Evolutionary conservation across 176 grass and related monocot genomes (phyloP), one percentile per base, ranked within the genome.

Genomic region (Oryza glumipatula): DNA sequence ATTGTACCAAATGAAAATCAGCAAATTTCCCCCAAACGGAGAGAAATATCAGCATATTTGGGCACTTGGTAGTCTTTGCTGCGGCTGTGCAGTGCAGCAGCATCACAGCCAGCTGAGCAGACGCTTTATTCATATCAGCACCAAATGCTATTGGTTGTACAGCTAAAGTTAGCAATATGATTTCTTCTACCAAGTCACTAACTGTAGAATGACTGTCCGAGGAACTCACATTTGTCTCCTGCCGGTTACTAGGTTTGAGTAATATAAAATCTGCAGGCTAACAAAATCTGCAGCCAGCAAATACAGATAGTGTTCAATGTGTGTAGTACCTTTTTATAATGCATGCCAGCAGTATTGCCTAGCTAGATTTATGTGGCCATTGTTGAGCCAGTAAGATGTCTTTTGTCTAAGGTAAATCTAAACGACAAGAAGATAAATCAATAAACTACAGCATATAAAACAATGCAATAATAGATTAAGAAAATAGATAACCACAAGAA

Each of bases 191-290:
- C 6, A 51, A 11, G 38, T 36, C 33, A 54, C 5, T 26, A 19
- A 16, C 28, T 84, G 21, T 49, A 67, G 45, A 75, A 30, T 22
- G 49, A 51, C 26, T 26, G 35, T 12, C 72, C 52, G 44, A 68
- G 5, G n/a, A 84, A 76, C 68, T 77, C 19, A 41, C 22, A 48
- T 21, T 73, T 47, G 28, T 45, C 6, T 26, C 12, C 1, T 30
- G 41, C 33, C 35, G n/a, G 9, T 65, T 64, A 26, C 15, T 47
- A 45, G 69, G 23, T 35, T 73, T 63, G 49, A 17, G 9, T 63
- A 76, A 81, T 68, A 48, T 79, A 44, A 56, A 86, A 86, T 56
- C 66, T 80, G 12, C 68, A 73, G 19, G 60, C 17, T 74, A 68
- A 47, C 33, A 30, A 33, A 88, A 72, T 33, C 56, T 83, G 67